phyloP scores from a whole-genome alignment of 495 filamentous ascomycete genomes.

The Penicillium salamii region DNA sequence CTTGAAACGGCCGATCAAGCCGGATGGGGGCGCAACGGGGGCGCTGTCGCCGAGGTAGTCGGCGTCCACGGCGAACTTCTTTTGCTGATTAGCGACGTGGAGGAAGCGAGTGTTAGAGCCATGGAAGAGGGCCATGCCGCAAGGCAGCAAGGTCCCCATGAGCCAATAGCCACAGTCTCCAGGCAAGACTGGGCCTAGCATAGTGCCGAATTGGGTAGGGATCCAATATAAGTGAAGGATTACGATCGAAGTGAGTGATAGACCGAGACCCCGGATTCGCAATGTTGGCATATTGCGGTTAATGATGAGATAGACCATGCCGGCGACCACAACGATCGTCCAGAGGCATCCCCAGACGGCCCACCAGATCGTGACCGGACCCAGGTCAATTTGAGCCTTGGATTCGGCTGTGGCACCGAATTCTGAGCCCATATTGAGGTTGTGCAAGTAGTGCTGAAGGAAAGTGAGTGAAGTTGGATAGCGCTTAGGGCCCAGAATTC shows the following conservation, averaged over 20 bases:
- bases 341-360: constrained; percentile 41
- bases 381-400: constrained; percentile 20
- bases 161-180: constrained; percentile 66
- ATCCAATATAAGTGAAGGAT: constrained; percentile 65
- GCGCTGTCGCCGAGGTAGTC: background rate
- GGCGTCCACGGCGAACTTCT: constrained; percentile 25
- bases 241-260: constrained; percentile 56
- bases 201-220: constrained; percentile 57
- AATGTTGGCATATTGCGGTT: constrained; percentile 57
- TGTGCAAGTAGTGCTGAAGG: constrained; percentile 19
- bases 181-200: constrained; percentile 56
- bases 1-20: constrained; percentile 25
- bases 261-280: constrained; percentile 58
- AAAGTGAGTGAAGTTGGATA: constrained; percentile 32
- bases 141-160: constrained; percentile 69
- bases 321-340: constrained; percentile 51
- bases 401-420: constrained; percentile 29
- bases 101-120: constrained; percentile 65
- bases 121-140: constrained; percentile 70
- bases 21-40: constrained; percentile 6
- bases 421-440: constrained; percentile 34
- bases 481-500: constrained; percentile 3
- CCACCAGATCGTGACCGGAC: constrained; percentile 36
- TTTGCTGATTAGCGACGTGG: constrained; percentile 52
- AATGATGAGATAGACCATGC: constrained; percentile 51